A percentile compares a stretch with the other conserved stretches of the same genome.
These are phyloP conservation scores for Cladorrhinum samala DNA, from an alignment of 495 filamentous ascomycete genomes.

Conservation along the genomic window DNA sequence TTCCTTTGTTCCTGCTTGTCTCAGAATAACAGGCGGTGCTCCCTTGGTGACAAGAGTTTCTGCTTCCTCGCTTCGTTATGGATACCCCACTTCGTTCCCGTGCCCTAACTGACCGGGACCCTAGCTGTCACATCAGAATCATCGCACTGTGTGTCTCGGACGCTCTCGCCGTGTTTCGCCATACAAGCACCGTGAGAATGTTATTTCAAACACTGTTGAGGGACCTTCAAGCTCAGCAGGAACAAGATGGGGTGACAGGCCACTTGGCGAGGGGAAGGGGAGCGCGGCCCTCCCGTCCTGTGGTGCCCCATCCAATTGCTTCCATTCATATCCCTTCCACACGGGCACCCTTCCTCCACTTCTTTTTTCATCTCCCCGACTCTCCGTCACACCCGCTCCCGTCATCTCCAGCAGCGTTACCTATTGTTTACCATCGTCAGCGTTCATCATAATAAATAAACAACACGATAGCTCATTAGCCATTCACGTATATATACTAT, in stretches of 20 bases:
- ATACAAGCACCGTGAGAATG: too few species aligned
- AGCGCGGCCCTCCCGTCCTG: background rate
- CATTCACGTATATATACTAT: background rate
- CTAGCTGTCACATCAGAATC: too few species aligned
- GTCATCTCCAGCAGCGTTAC: background rate
- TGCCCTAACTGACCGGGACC: background rate
- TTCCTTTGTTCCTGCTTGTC: background rate
- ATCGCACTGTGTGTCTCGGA: too few species aligned
- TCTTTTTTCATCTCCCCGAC: conserved; percentile 7
- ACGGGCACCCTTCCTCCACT: conserved; percentile 11
- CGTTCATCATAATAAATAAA: background rate
- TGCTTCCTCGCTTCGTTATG: background rate
- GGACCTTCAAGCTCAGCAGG: too few species aligned
- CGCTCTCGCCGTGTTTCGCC: too few species aligned
- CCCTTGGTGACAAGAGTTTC: too few species aligned
- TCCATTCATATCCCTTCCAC: conserved; percentile 23
- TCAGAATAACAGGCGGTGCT: background rate
- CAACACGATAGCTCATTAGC: too few species aligned
- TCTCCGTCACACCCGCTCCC: conserved; percentile 1
- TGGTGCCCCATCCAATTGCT: too few species aligned
- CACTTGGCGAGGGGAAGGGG: background rate
- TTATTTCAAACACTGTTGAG: too few species aligned
- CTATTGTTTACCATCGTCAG: background rate
- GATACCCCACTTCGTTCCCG: background rate
- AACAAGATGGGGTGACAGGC: too few species aligned